Evolutionary conservation across 495 filamentous ascomycete species (phyloP).

Genomic region (Cudoniella acicularis): DNA sequence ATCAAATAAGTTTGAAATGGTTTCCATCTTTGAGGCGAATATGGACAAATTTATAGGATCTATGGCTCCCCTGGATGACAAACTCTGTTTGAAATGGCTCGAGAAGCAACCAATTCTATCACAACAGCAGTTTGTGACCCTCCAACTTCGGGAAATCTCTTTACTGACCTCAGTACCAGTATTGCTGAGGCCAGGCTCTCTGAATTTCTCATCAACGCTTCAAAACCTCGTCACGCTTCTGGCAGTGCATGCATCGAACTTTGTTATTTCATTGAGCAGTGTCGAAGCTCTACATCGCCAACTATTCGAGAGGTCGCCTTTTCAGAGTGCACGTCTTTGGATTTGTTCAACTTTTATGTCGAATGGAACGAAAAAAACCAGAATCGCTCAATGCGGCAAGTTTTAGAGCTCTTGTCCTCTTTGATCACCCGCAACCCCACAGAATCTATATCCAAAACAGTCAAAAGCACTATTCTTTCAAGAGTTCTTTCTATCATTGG

Average conservation of each 20-base stretch:
- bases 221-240: slow-evolving; percentile 40
- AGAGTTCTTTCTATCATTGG: slow-evolving; percentile 46
- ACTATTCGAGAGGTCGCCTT: slow-evolving; percentile 41
- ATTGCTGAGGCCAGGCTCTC: slow-evolving; percentile 27
- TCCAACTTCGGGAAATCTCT: too few relatives aligned
- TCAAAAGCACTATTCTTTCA: slow-evolving; percentile 38
- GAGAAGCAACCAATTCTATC: slow-evolving; percentile 27
- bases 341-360: slow-evolving; percentile 67
- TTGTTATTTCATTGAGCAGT: slow-evolving; percentile 52
- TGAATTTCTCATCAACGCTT: slow-evolving; percentile 40
- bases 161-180: too few relatives aligned
- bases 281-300: slow-evolving; percentile 40
- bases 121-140: slow-evolving; percentile 25
- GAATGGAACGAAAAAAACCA: slow-evolving; percentile 70
- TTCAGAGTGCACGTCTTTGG: slow-evolving; percentile 48
- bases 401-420: slow-evolving; percentile 56
- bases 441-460: slow-evolving; percentile 26
- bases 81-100: slow-evolving; percentile 31
- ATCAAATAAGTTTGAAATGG: too few relatives aligned
- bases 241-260: slow-evolving; percentile 46
- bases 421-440: slow-evolving; percentile 48
- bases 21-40: too few relatives aligned
- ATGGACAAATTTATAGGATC: background rate
- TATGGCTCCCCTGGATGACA: slow-evolving; percentile 12
- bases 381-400: slow-evolving; percentile 69